Evolutionary conservation across 345 rosid species (phyloP).

Genomic region (Salix exigua): DNA sequence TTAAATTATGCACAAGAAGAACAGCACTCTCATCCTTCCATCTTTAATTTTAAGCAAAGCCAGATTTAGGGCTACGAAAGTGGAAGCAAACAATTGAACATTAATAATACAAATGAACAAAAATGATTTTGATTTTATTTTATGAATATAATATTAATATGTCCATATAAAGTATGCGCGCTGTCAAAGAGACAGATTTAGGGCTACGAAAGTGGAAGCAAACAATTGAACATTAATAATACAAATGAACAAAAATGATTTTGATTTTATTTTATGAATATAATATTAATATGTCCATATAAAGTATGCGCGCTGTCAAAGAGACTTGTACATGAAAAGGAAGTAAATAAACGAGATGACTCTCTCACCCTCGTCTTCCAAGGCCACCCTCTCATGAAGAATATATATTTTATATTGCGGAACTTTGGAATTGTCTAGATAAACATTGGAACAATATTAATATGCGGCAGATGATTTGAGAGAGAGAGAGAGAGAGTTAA

Average conservation of each 20-base stretch:
- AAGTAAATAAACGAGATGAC: constrained; percentile 4
- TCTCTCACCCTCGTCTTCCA: constrained; percentile 7
- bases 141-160: constrained; percentile 23
- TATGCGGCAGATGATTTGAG: not conserved
- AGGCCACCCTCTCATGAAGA: constrained; percentile 7
- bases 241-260: too few species aligned
- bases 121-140: constrained; percentile 22
- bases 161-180: constrained; percentile 22
- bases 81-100: not conserved
- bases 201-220: too few species aligned
- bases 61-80: not conserved
- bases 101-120: constrained; percentile 9
- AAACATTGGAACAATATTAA: constrained; percentile 1
- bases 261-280: too few species aligned
- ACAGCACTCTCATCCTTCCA: not conserved
- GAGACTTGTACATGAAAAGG: constrained; percentile 24
- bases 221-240: too few species aligned
- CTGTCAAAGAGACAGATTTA: too few species aligned
- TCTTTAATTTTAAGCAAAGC: not conserved
- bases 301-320: too few species aligned
- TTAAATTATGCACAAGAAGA: not conserved
- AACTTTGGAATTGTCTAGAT: constrained; percentile 30
- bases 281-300: too few species aligned
- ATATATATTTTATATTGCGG: constrained; percentile 9
- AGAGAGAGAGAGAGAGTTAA: constrained; percentile 13